A percentile compares a stretch with the other conserved stretches of the same genome.
phyloP scores from a whole-genome alignment of 306 rosid genomes.

The Prunus mongolica region DNA sequence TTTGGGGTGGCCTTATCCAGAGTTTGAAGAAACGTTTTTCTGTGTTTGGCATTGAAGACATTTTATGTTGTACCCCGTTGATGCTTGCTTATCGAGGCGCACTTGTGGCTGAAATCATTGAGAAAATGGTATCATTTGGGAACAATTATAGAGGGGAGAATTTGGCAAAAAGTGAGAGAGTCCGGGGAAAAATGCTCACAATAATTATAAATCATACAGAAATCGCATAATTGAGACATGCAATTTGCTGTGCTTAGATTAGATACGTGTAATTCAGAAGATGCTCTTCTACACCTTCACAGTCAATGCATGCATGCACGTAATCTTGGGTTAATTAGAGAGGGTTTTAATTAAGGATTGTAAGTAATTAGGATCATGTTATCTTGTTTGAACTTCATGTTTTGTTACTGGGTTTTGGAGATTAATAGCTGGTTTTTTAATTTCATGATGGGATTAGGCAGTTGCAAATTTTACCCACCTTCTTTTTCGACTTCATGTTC shows the following conservation, averaged over 20 bases:
- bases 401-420: background rate
- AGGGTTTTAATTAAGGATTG: background rate
- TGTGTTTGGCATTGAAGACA: background rate
- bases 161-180: background rate
- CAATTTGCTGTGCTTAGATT: background rate
- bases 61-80: background rate
- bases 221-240: background rate
- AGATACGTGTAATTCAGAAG: background rate
- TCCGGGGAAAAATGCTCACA: background rate
- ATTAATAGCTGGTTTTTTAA: background rate
- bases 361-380: background rate
- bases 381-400: background rate
- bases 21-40: slow-evolving; percentile 4
- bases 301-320: background rate
- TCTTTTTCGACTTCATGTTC: background rate
- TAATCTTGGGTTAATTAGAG: background rate
- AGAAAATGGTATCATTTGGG: background rate
- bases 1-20: slow-evolving; percentile 34
- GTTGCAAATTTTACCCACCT: background rate
- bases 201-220: background rate
- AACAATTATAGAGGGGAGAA: background rate
- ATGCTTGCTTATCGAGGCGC: background rate
- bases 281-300: background rate
- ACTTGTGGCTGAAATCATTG: background rate
- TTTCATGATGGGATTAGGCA: background rate